Conservation (phyloP, 164 flowering plant genomes). For the Piper longum region DNA sequence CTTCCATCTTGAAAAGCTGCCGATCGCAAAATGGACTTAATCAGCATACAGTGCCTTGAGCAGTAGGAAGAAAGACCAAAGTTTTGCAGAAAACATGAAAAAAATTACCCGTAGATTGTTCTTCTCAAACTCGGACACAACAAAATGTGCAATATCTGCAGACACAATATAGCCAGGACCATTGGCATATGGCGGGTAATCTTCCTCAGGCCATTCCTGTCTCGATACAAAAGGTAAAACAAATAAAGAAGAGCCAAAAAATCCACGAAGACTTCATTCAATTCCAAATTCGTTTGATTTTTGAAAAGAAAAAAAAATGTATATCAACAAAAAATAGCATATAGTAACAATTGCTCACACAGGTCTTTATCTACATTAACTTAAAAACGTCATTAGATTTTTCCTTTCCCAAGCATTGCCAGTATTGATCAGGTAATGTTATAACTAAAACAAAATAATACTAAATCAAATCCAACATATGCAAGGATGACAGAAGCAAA, state of each 20-base stretch:
- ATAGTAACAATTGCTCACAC: too few relatives aligned
- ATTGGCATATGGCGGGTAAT: conserved; percentile 88
- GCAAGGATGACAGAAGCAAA: neutral
- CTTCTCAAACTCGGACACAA: conserved; percentile 65
- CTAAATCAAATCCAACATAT: neutral
- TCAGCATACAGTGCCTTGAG: conserved; percentile 50
- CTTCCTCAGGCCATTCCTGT: conserved; percentile 31
- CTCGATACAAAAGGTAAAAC: conserved; percentile 2
- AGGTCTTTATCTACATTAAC: too few relatives aligned
- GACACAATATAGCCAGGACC: conserved; percentile 91
- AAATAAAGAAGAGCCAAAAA: neutral
- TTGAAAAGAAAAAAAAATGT: too few relatives aligned
- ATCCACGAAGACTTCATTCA: neutral
- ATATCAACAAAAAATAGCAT: too few relatives aligned
- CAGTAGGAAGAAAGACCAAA: neutral
- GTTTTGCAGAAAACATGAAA: neutral
- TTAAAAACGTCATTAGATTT: too few relatives aligned
- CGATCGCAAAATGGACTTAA: conserved; percentile 64
- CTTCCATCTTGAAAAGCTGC: too few relatives aligned
- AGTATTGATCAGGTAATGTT: too few relatives aligned
- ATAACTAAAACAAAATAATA: neutral
- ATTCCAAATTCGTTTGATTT: too few relatives aligned
- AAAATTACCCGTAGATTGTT: conserved; percentile 51
- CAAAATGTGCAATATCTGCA: conserved; percentile 61
- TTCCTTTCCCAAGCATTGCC: too few relatives aligned